phyloP scores from a whole-genome alignment of 768 basidiomycete genomes.

The Glaciozyma martinii region DNA sequence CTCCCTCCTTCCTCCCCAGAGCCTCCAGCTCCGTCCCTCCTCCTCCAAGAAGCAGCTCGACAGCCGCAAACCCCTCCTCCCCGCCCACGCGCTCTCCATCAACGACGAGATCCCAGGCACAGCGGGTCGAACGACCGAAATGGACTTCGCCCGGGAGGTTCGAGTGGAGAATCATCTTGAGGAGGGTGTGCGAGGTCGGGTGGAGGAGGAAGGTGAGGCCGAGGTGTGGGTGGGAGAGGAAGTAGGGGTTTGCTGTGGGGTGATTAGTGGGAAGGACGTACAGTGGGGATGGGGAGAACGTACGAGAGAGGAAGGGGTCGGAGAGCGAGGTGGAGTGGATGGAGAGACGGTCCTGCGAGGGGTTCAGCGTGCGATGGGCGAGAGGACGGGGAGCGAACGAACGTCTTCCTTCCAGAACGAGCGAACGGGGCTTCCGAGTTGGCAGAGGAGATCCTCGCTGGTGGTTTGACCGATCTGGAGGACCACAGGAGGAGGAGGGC shows the following conservation, averaged over 20 bases:
- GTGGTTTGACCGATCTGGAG: slow-evolving; percentile 38
- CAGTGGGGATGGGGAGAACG: background rate
- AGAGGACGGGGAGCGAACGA: background rate
- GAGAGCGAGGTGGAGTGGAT: slow-evolving; percentile 16
- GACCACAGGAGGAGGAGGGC: slow-evolving; percentile 18
- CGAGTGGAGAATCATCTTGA: slow-evolving; percentile 33
- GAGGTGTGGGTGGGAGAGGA: slow-evolving; percentile 31
- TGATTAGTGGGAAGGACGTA: too few relatives aligned
- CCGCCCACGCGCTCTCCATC: too few relatives aligned
- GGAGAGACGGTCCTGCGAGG: slow-evolving; percentile 26
- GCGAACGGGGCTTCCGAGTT: slow-evolving; percentile 39
- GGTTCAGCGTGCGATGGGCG: background rate
- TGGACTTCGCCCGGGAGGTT: slow-evolving; percentile 32
- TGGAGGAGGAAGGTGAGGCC: slow-evolving; percentile 31
- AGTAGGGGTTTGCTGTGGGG: slow-evolving; percentile 28
- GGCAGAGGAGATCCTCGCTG: slow-evolving; percentile 39
- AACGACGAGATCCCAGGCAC: background rate
- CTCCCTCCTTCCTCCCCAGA: too few relatives aligned
- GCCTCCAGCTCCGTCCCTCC: too few relatives aligned
- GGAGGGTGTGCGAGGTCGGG: slow-evolving; percentile 15
- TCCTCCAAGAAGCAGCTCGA: too few relatives aligned
- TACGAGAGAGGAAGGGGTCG: background rate
- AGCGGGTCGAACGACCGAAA: slow-evolving; percentile 27
- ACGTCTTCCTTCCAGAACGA: slow-evolving; percentile 41
- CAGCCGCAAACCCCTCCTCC: too few relatives aligned